Conservation (phyloP, 1,284 basidiomycete species). For the Malassezia sympodialis region DNA sequence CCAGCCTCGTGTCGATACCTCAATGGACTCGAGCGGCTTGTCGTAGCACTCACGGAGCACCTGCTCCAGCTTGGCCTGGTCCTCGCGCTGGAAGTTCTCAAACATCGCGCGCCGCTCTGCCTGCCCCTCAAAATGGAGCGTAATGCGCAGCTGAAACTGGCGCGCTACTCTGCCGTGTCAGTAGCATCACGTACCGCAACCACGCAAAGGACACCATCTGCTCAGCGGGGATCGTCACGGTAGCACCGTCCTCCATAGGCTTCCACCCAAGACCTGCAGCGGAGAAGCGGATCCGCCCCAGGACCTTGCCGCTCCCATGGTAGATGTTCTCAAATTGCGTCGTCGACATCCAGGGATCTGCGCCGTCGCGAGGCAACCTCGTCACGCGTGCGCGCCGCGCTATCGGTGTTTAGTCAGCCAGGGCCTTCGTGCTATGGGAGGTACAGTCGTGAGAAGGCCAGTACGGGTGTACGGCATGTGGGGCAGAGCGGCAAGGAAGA, state of each 20-base stretch:
- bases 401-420: conserved; percentile 6
- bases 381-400: conserved; percentile 7
- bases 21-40: conserved; percentile 71
- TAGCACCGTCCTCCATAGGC: conserved; percentile 22
- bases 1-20: conserved; percentile 86
- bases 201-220: conserved; percentile 36
- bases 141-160: conserved; percentile 76
- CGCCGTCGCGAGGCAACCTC: neutral
- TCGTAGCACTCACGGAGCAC: conserved; percentile 59
- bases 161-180: conserved; percentile 64
- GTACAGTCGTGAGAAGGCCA: conserved; percentile 31
- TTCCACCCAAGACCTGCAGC: conserved; percentile 44
- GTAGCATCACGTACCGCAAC: conserved; percentile 51
- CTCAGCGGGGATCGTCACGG: conserved; percentile 39
- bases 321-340: conserved; percentile 73
- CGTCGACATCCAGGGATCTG: conserved; percentile 25
- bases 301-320: conserved; percentile 61
- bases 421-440: conserved; percentile 20
- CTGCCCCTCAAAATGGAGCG: conserved; percentile 61
- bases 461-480: conserved; percentile 33
- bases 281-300: conserved; percentile 57
- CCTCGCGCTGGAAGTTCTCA: conserved; percentile 86
- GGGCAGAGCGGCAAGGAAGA: conserved; percentile 26
- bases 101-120: conserved; percentile 60
- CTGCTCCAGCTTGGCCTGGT: conserved; percentile 47